Percentiles rank a stretch among this genome's conserved stretches.
phyloP scores from a whole-genome alignment of 768 basidiomycete species.

The Crepidotus variabilis region DNA sequence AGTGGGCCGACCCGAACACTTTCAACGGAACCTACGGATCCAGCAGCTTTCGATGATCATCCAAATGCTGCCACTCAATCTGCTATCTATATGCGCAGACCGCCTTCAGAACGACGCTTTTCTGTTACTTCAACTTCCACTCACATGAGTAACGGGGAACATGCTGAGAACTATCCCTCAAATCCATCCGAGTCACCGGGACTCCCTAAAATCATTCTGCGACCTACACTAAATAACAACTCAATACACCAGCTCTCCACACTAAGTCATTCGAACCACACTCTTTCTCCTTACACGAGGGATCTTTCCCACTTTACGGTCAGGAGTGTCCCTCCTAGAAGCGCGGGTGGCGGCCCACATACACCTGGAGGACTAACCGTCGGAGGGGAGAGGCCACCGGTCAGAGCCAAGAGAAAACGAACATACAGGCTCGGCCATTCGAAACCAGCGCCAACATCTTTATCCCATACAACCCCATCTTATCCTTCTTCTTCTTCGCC shows the following conservation, averaged over 20 bases:
- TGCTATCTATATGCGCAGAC: constrained; percentile 24
- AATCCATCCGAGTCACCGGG: constrained; percentile 22
- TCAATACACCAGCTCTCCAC: constrained; percentile 84
- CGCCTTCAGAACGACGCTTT: constrained; percentile 27
- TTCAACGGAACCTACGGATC: constrained; percentile 42
- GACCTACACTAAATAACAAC: constrained; percentile 63
- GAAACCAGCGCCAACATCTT: constrained; percentile 1
- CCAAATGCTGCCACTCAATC: constrained; percentile 15
- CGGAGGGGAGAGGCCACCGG: constrained; percentile 42
- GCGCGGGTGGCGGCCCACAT: constrained; percentile 15
- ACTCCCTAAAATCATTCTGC: constrained; percentile 57
- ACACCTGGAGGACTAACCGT: constrained; percentile 10
- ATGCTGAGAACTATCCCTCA: constrained; percentile 3
- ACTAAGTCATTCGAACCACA: constrained; percentile 87
- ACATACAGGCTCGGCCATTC: neutral
- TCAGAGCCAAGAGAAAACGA: constrained; percentile 50
- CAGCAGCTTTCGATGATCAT: neutral
- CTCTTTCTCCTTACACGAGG: constrained; percentile 90
- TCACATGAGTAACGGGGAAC: constrained; percentile 6
- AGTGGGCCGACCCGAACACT: constrained; percentile 40
- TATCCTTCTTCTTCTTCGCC: constrained; percentile 11
- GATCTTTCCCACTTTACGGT: constrained; percentile 90
- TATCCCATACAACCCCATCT: neutral
- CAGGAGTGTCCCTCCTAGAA: constrained; percentile 74
- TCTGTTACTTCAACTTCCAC: constrained; percentile 32